Percentiles rank a stretch among this genome's conserved stretches.
Evolutionary conservation across 495 filamentous ascomycete species (phyloP).

Genomic region (Oleoguttula mirabilis): DNA sequence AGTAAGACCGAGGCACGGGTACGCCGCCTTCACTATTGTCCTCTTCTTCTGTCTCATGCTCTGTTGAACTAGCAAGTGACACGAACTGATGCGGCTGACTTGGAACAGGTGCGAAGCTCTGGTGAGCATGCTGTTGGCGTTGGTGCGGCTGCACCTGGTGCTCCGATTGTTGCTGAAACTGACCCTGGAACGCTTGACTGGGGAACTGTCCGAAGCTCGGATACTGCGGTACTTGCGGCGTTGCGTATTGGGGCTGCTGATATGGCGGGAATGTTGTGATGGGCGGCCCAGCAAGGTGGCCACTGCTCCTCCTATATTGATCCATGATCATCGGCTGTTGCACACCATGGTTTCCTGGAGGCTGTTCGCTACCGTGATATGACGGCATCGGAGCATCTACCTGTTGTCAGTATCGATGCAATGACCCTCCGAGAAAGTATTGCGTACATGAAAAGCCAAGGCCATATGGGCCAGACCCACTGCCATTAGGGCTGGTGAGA

Average conservation of each 20-base stretch:
- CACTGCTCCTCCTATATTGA: constrained; percentile 11
- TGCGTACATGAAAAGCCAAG: constrained; percentile 31
- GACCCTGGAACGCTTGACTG: constrained; percentile 1
- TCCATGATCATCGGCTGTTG: background rate
- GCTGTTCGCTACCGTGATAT: background rate
- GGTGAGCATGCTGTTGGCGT: constrained; percentile 1
- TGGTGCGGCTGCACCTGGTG: no score
- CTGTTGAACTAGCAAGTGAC: background rate
- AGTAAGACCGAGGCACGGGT: constrained; percentile 6
- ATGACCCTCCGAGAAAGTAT: constrained; percentile 5
- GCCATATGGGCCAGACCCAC: constrained; percentile 23
- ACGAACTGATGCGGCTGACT: constrained; percentile 9
- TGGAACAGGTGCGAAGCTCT: constrained; percentile 1
- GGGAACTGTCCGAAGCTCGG: constrained; percentile 3
- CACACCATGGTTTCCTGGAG: background rate
- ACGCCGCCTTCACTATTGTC: constrained; percentile 16
- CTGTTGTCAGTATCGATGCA: background rate
- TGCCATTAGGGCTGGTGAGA: constrained; percentile 1
- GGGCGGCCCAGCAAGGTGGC: constrained; percentile 13
- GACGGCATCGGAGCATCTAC: constrained; percentile 22
- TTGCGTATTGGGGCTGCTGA: constrained; percentile 1
- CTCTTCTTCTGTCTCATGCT: constrained; percentile 1
- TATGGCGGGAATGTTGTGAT: constrained; percentile 5
- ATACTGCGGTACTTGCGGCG: constrained; percentile 12
- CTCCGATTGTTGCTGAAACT: constrained; percentile 6